Conservation (phyloP, 495 filamentous ascomycete species). For the Emericellopsis terricola region DNA sequence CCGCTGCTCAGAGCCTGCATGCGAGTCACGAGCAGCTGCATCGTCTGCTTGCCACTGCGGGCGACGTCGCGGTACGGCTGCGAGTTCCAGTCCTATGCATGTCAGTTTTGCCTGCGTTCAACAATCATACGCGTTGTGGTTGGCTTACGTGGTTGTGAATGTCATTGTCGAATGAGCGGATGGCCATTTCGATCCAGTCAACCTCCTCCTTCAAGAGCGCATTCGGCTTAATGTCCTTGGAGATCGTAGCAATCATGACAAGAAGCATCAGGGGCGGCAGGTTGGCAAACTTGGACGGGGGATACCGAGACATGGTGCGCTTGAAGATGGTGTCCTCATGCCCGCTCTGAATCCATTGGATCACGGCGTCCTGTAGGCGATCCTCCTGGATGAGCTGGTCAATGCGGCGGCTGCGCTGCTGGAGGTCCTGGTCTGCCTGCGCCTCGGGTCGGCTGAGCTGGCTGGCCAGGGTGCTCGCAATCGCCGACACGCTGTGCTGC, state of each 20-base stretch:
- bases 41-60: constrained; percentile 1
- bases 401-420: constrained; percentile 1
- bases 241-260: constrained; percentile 69
- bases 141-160: constrained; percentile 2
- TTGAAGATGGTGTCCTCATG: constrained; percentile 64
- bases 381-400: constrained; percentile 1
- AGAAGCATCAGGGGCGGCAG: constrained; percentile 62
- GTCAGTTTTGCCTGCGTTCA: too few species aligned
- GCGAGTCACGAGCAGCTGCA: constrained; percentile 1
- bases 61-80: background rate
- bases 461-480: constrained; percentile 1
- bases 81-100: constrained; percentile 1
- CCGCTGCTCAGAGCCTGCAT: constrained; percentile 1
- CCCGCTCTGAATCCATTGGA: constrained; percentile 41
- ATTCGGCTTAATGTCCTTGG: constrained; percentile 41
- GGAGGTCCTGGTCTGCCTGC: constrained; percentile 3
- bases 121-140: too few species aligned
- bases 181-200: constrained; percentile 57
- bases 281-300: constrained; percentile 41
- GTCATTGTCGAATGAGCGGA: constrained; percentile 15
- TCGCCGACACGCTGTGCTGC: background rate
- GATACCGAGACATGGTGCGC: constrained; percentile 37
- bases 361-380: constrained; percentile 6
- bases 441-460: constrained; percentile 2
- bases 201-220: constrained; percentile 46